Percentiles rank a stretch among this genome's conserved stretches.
Evolutionary conservation across 768 basidiomycete genomes (phyloP).

Genomic region (Boletus rex-veris): DNA sequence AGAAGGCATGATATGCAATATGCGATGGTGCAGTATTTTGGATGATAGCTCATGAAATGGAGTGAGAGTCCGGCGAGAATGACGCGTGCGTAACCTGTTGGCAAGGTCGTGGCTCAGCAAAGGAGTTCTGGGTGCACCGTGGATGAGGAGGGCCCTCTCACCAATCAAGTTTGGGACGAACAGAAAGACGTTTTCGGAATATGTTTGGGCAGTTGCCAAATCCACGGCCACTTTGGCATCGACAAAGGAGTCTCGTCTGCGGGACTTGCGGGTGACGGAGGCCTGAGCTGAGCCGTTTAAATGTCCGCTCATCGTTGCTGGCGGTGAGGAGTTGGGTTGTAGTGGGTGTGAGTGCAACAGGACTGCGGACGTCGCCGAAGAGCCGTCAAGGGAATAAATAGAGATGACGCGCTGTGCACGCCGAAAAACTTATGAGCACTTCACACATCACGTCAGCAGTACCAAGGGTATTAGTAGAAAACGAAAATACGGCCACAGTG

Average conservation of each 20-base stretch:
- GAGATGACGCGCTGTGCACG: constrained; percentile 16
- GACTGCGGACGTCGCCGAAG: neutral
- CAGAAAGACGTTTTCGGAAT: constrained; percentile 94
- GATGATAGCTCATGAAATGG: constrained; percentile 93
- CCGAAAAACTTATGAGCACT: constrained; percentile 9
- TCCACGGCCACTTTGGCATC: constrained; percentile 86
- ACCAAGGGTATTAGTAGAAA: too few species aligned
- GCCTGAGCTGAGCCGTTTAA: constrained; percentile 30
- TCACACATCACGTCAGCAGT: constrained; percentile 20
- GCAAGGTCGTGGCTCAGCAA: constrained; percentile 1
- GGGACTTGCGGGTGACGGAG: constrained; percentile 29
- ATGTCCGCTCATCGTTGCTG: constrained; percentile 23
- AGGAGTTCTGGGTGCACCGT: neutral
- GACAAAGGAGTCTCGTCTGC: constrained; percentile 58
- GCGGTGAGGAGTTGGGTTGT: neutral
- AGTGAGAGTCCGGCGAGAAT: constrained; percentile 86
- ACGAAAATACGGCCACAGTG: too few species aligned
- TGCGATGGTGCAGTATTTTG: constrained; percentile 84
- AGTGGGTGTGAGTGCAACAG: neutral
- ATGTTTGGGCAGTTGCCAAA: constrained; percentile 79
- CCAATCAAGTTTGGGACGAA: constrained; percentile 98
- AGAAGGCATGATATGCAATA: constrained; percentile 90
- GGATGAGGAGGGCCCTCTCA: constrained; percentile 31
- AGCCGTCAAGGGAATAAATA: neutral
- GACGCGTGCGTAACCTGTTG: constrained; percentile 82